phyloP scores from a whole-genome alignment of 2,329 filamentous ascomycete genomes.

The Cladophialophora carrionii region DNA sequence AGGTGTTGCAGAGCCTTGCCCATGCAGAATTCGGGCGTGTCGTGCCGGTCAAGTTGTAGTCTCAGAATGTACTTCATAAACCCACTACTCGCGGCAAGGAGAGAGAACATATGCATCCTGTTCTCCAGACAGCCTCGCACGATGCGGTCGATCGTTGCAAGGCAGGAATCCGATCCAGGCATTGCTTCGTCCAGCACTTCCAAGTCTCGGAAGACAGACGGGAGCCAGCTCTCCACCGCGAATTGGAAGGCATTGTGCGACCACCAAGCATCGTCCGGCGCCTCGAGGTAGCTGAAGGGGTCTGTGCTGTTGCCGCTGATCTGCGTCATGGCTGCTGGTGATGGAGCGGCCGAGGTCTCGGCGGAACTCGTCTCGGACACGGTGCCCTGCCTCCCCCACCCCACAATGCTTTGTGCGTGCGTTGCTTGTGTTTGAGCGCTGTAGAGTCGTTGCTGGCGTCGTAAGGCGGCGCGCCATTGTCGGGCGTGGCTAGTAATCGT shows the following conservation, averaged over 20 bases:
- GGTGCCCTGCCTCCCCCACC: constrained; percentile 24
- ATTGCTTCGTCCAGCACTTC: constrained; percentile 20
- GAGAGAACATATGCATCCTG: constrained; percentile 32
- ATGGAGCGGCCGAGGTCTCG: constrained; percentile 28
- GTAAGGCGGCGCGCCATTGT: constrained; percentile 28
- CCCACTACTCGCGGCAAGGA: constrained; percentile 29
- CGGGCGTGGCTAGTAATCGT: constrained; percentile 33
- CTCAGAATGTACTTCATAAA: constrained; percentile 24
- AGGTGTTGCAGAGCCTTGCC: constrained; percentile 27
- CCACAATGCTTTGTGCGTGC: constrained; percentile 29
- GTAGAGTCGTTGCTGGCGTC: constrained; percentile 30
- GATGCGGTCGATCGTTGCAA: constrained; percentile 27
- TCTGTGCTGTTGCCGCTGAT: constrained; percentile 17
- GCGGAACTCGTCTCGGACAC: constrained; percentile 29
- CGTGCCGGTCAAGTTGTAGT: constrained; percentile 22
- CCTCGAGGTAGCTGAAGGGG: constrained; percentile 25
- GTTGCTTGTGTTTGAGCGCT: constrained; percentile 25
- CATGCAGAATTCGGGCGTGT: constrained; percentile 30
- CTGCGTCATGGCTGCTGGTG: constrained; percentile 22
- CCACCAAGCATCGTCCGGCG: constrained; percentile 28
- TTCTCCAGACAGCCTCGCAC: constrained; percentile 26
- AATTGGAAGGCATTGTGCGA: constrained; percentile 24
- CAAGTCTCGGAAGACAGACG: constrained; percentile 22
- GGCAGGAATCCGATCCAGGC: constrained; percentile 4
- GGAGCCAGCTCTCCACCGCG: constrained; percentile 25